phyloP scores from a whole-genome alignment of 129 eudicot species.

The Glebionis coronaria region DNA sequence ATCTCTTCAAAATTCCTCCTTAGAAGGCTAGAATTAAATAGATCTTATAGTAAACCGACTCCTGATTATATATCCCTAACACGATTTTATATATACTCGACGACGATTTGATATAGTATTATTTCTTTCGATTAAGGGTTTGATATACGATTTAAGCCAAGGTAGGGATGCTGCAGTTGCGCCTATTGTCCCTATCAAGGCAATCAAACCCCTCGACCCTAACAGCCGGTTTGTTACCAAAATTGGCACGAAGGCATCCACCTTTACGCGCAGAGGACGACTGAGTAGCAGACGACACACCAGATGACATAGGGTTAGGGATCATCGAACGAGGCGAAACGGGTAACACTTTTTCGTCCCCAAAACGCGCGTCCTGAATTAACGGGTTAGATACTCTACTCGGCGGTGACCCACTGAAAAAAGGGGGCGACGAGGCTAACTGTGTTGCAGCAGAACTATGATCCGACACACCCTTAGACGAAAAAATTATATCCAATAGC shows the following conservation, averaged over 20 bases:
- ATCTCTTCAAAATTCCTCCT: conserved; percentile 52
- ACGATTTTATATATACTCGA: conserved; percentile 32
- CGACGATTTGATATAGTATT: conserved; percentile 9
- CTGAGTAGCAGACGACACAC: conserved; percentile 39
- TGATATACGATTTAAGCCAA: conserved; percentile 51
- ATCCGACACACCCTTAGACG: conserved; percentile 54
- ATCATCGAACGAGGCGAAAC: conserved; percentile 51
- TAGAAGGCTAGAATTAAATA: conserved; percentile 37
- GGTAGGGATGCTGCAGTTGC: conserved; percentile 93
- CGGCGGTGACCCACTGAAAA: conserved; percentile 99
- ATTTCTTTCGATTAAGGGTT: conserved; percentile 16
- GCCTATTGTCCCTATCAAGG: conserved; percentile 71
- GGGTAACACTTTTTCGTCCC: conserved; percentile 58
- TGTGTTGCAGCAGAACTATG: conserved; percentile 51
- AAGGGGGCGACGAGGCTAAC: conserved; percentile 95
- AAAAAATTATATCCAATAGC: conserved; percentile 80
- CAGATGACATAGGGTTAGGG: conserved; percentile 45
- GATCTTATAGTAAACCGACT: conserved; percentile 4
- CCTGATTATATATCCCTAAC: conserved; percentile 20
- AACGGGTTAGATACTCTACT: conserved; percentile 98
- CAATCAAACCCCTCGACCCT: conserved; percentile 96
- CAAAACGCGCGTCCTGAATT: conserved; percentile 81
- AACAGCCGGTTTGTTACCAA: conserved; percentile 91
- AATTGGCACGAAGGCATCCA: conserved; percentile 66
- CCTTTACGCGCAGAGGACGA: conserved; percentile 60